Evolutionary conservation across 225 moss, liverwort and hornwort species (phyloP).

Genomic region (Ulota crispa): DNA sequence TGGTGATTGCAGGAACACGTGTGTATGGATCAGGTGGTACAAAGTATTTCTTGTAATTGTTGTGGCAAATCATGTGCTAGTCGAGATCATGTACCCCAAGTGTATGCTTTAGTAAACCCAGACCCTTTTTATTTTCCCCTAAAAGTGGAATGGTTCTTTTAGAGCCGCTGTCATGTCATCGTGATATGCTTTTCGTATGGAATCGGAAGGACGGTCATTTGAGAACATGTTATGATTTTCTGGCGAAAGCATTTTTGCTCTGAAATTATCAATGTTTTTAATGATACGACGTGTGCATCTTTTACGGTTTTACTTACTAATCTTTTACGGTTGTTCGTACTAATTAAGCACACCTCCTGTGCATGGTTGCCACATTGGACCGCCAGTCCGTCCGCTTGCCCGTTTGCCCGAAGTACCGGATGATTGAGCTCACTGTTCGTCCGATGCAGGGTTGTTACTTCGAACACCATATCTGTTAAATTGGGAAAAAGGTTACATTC

Average conservation of each 20-base stretch:
- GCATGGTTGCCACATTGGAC: no score
- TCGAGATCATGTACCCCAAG: not conserved
- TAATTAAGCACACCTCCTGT: no score
- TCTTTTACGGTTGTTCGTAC: no score
- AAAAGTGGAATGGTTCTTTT: not conserved
- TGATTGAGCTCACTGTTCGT: no score
- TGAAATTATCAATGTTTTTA: no score
- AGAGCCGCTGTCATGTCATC: not conserved
- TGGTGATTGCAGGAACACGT: not conserved
- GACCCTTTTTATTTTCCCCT: not conserved
- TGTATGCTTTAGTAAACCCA: not conserved
- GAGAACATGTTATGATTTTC: not conserved
- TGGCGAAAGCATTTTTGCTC: not conserved
- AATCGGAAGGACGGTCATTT: not conserved
- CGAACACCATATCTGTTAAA: no score
- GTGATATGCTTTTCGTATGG: not conserved
- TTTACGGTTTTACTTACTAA: not conserved
- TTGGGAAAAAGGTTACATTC: no score
- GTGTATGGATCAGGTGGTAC: not conserved
- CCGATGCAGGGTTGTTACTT: no score
- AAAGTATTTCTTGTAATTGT: not conserved
- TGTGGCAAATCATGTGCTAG: not conserved
- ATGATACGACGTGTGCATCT: not conserved
- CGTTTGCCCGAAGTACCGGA: no score
- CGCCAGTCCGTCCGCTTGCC: no score